Conservation (phyloP, 2,329 filamentous ascomycete species). For the Apiospora hydei region DNA sequence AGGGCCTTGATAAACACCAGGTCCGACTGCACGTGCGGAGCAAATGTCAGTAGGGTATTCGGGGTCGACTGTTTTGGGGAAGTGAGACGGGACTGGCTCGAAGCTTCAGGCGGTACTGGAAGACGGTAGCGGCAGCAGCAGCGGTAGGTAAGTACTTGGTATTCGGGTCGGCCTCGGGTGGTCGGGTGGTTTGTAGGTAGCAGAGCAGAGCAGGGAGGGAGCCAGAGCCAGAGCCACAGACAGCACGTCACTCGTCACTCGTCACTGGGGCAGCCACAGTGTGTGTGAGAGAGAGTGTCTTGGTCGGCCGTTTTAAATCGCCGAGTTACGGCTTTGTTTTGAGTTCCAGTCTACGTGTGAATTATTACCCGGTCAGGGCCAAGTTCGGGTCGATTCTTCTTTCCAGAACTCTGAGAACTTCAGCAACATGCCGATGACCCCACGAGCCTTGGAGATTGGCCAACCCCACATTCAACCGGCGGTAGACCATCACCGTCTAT, state of each 20-base stretch:
- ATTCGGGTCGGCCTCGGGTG: too few species aligned
- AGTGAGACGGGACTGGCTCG: not conserved
- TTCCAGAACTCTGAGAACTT: conserved; percentile 2
- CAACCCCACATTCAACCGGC: not conserved
- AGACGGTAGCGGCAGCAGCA: not conserved
- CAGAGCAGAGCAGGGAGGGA: too few species aligned
- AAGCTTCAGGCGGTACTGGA: not conserved
- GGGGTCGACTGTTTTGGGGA: not conserved
- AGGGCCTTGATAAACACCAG: not conserved
- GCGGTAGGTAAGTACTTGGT: too few species aligned
- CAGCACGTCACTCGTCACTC: not conserved
- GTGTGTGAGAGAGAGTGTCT: not conserved
- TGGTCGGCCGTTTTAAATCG: conserved; percentile 4
- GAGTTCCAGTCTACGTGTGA: conserved; percentile 8
- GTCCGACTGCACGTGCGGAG: not conserved
- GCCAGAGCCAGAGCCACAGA: not conserved
- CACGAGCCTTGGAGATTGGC: not conserved
- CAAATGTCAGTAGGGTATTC: not conserved
- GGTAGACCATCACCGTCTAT: not conserved
- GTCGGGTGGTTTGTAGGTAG: too few species aligned
- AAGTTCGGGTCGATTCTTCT: not conserved
- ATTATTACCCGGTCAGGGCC: conserved; percentile 8
- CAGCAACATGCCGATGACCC: conserved; percentile 1
- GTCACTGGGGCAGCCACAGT: not conserved
- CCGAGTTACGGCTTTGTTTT: not conserved